Evolutionary conservation across 2,329 filamentous ascomycete species (phyloP), one percentile per base, ranked within the genome.

Genomic region (Dryadomyces quercus-mongolicae): DNA sequence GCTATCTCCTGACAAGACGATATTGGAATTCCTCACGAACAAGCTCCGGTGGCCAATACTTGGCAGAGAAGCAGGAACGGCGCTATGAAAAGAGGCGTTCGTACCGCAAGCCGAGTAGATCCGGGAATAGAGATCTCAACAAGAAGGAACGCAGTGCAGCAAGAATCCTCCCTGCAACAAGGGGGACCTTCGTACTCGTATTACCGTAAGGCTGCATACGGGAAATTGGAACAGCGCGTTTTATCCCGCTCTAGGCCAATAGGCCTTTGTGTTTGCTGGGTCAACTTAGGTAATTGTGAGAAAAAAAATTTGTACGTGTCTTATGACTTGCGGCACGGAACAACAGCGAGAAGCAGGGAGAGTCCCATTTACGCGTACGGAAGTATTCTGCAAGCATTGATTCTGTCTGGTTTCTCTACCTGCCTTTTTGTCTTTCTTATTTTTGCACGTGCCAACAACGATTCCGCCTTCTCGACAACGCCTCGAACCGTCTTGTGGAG

Each of bases 181-280:
- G 36, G 36, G 15, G 36, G 36, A 16, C 36, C 36, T 40, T 40
- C 15, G 25, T 12, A 5, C 16, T 34, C 48, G 13, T 38, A 40
- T 50, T 42, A 22, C 49, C 49, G 25, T 21, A 52, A 52, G 50
- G 50, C 50, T 52, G 50, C 12, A n/a, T 45, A 38, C 22, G 50
- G 49, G 40, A 52, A 36, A 52, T 45, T 52, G 40, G 15, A 18
- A 51, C 16, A 12, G 40, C 9, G 15, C 36, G 38, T 7, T n/a
- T 31, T 31, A n/a, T 42, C 20, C 18, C 15, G 36, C 38, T 45
- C 9, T 15, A 52, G 49, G 22, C 36, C 48, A 50, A 51, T 51
- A 13, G 21, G 49, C 21, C 49, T 42, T 40, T 16, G 31, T 25
- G 10, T 18, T 31, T 10, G 36, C 49, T 43, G 49, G 21, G 6